Evolutionary conservation across 192 early-diverging fungal species (phyloP).

Genomic region (Coemansia sp.): DNA sequence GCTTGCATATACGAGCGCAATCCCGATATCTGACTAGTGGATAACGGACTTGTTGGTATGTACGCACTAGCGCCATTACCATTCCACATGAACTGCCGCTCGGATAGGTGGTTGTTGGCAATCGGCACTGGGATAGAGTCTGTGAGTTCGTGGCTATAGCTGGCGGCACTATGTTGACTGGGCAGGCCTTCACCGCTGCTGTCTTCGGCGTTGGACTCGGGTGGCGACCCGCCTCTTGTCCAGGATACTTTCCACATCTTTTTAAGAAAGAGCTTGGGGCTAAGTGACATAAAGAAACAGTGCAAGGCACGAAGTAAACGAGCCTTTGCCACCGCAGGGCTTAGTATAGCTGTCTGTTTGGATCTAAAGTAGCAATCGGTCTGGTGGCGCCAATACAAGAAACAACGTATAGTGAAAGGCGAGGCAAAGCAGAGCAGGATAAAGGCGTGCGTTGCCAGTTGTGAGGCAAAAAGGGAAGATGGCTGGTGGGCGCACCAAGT

Average conservation of each 20-base stretch:
- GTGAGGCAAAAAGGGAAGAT: not conserved
- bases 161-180: not conserved
- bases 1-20: slow-evolving; percentile 33
- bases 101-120: slow-evolving; percentile 3
- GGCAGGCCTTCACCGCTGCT: not conserved
- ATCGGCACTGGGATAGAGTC: not conserved
- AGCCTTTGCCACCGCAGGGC: not conserved
- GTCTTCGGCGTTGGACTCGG: slow-evolving; percentile 20
- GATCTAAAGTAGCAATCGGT: slow-evolving; percentile 6
- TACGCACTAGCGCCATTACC: slow-evolving; percentile 27
- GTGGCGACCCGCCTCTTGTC: slow-evolving; percentile 24
- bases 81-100: slow-evolving; percentile 24
- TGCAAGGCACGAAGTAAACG: slow-evolving; percentile 1
- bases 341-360: slow-evolving; percentile 6
- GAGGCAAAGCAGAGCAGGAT: slow-evolving; percentile 7
- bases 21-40: slow-evolving; percentile 22
- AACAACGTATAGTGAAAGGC: slow-evolving; percentile 4
- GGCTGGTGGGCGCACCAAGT: not conserved
- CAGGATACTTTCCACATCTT: slow-evolving; percentile 55
- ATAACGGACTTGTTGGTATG: slow-evolving; percentile 41
- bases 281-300: slow-evolving; percentile 39
- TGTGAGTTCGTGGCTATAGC: not conserved
- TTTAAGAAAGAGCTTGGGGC: slow-evolving; percentile 37
- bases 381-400: slow-evolving; percentile 10
- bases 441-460: slow-evolving; percentile 5